phyloP scores from a whole-genome alignment of 2,329 filamentous ascomycete genomes.

The Leptodontidium sp. region DNA sequence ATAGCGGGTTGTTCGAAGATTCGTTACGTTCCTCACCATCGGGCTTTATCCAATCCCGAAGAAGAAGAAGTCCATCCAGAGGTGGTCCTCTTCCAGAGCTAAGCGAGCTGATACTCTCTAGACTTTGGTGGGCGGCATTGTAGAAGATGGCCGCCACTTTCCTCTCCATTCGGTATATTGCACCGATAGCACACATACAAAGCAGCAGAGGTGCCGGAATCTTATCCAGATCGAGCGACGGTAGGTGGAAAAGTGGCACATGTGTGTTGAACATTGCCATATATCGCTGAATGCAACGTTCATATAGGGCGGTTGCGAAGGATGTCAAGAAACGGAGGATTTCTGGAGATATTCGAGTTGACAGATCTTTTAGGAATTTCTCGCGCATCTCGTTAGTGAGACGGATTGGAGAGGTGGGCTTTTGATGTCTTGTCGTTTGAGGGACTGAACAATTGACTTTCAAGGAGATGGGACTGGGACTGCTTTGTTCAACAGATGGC shows the following conservation, averaged over 20 bases:
- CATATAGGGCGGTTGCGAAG: too few relatives aligned
- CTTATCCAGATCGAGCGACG: constrained; percentile 12
- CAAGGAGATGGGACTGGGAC: too few relatives aligned
- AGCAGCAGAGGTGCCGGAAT: constrained; percentile 45
- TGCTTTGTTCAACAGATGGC: too few relatives aligned
- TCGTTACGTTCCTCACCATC: background rate
- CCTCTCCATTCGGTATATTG: constrained; percentile 46
- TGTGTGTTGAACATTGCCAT: constrained; percentile 8
- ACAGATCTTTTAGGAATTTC: too few relatives aligned
- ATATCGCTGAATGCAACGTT: background rate
- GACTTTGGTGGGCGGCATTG: constrained; percentile 33
- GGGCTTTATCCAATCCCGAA: constrained; percentile 9
- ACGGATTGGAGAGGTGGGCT: too few relatives aligned
- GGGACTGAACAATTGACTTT: too few relatives aligned
- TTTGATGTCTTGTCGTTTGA: too few relatives aligned
- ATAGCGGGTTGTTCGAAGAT: background rate
- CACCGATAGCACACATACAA: constrained; percentile 49
- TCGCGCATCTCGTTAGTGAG: too few relatives aligned
- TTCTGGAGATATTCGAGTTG: too few relatives aligned
- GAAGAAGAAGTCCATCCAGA: constrained; percentile 2
- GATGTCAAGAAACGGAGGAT: too few relatives aligned
- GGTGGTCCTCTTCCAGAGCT: background rate
- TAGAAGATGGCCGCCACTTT: constrained; percentile 39
- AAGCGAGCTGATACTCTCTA: constrained; percentile 20
- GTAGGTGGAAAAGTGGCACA: constrained; percentile 8